A percentile compares a stretch with the other conserved stretches of the same genome.
Evolutionary conservation across 2,329 filamentous ascomycete genomes (phyloP).

Genomic region (Colletotrichum spinosum): DNA sequence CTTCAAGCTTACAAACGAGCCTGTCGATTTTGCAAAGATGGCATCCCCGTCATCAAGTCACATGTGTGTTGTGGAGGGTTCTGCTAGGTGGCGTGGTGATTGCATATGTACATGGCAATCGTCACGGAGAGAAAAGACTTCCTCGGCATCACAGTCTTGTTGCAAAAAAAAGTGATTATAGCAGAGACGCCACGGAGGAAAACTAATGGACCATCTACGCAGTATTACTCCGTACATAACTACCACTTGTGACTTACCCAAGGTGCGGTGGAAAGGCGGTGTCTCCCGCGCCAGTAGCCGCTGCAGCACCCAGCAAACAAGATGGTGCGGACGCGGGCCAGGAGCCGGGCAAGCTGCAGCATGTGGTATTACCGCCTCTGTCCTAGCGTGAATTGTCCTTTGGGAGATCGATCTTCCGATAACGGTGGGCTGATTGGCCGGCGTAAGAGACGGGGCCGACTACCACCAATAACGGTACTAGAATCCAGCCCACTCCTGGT

Average conservation of each 20-base stretch:
- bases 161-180: too few relatives aligned
- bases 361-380: conserved; percentile 28
- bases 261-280: conserved; percentile 29
- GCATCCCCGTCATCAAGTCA: too few relatives aligned
- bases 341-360: conserved; percentile 34
- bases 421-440: conserved; percentile 34
- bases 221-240: too few relatives aligned
- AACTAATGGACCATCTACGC: too few relatives aligned
- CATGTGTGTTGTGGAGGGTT: too few relatives aligned
- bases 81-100: too few relatives aligned
- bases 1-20: too few relatives aligned
- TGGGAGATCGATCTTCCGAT: conserved; percentile 36
- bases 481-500: conserved; percentile 28
- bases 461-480: conserved; percentile 9
- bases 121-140: too few relatives aligned
- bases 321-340: conserved; percentile 23
- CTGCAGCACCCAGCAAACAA: conserved; percentile 17
- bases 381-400: conserved; percentile 5
- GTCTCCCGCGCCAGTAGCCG: conserved; percentile 20
- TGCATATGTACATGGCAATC: too few relatives aligned
- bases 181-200: too few relatives aligned
- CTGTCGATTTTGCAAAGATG: too few relatives aligned
- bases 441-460: not conserved
- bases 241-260: not conserved
- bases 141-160: too few relatives aligned